Evolutionary conservation across 225 moss, liverwort and hornwort species (phyloP).

Genomic region (Physcomitrellopsis africana): DNA sequence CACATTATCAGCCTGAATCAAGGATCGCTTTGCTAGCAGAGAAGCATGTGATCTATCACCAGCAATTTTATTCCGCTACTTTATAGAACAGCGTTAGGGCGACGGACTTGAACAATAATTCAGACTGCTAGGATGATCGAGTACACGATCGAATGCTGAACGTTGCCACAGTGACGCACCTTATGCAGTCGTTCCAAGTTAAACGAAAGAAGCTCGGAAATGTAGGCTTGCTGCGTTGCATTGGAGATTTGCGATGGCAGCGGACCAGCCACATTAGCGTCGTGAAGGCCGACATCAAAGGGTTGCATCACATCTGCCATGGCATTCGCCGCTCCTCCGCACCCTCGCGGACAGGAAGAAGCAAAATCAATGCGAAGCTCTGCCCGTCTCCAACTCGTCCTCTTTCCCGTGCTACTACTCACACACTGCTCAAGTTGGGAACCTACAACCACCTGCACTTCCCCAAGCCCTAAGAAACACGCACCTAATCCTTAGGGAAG

Average conservation of each 20-base stretch:
- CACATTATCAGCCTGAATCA: too few relatives aligned
- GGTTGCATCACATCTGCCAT: slow-evolving; percentile 97
- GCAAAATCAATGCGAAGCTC: slow-evolving; percentile 4
- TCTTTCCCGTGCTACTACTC: too few relatives aligned
- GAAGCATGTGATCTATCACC: too few relatives aligned
- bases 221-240: slow-evolving; percentile 72
- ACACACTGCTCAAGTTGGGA: too few relatives aligned
- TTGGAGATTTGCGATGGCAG: slow-evolving; percentile 56
- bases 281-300: slow-evolving; percentile 79
- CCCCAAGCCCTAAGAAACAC: too few relatives aligned
- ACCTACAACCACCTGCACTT: too few relatives aligned
- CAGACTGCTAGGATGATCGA: background rate
- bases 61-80: too few relatives aligned
- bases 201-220: slow-evolving; percentile 82
- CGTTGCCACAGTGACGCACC: slow-evolving; percentile 38
- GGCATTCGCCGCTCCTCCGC: slow-evolving; percentile 40
- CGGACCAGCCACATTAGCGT: slow-evolving; percentile 58
- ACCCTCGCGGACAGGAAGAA: slow-evolving; percentile 33
- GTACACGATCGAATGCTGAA: background rate
- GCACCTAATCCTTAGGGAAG: too few relatives aligned
- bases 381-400: too few relatives aligned
- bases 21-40: too few relatives aligned
- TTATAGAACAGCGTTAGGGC: too few relatives aligned
- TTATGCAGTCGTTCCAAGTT: slow-evolving; percentile 82
- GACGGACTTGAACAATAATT: too few relatives aligned